Conservation (phyloP, 2,329 filamentous ascomycete genomes). For the Fusarium phyllophilum region DNA sequence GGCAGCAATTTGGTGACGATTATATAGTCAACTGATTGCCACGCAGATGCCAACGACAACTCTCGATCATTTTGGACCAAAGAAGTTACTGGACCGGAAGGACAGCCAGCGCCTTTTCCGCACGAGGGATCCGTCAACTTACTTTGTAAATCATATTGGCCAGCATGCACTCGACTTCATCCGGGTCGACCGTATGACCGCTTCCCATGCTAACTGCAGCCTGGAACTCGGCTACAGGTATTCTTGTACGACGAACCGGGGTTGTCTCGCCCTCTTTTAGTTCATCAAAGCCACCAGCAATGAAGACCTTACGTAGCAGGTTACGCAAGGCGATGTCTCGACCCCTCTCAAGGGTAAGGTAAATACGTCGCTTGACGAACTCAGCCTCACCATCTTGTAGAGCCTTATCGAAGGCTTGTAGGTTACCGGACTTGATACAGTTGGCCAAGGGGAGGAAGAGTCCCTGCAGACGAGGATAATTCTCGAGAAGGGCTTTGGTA, state of each 20-base stretch:
- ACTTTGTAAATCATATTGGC: slow-evolving; percentile 99
- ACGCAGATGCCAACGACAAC: slow-evolving; percentile 12
- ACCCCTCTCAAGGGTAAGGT: slow-evolving; percentile 90
- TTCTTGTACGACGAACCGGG: slow-evolving; percentile 75
- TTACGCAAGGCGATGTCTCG: slow-evolving; percentile 94
- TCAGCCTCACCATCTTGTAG: slow-evolving; percentile 86
- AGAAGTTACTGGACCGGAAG: background rate
- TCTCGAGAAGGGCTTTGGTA: slow-evolving; percentile 73
- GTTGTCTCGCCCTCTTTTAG: slow-evolving; percentile 73
- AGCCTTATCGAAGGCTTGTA: slow-evolving; percentile 84
- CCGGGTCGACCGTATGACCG: slow-evolving; percentile 76
- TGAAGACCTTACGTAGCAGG: slow-evolving; percentile 88
- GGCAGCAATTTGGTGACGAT: slow-evolving; percentile 39
- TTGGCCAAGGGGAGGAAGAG: slow-evolving; percentile 81
- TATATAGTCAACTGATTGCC: slow-evolving; percentile 43
- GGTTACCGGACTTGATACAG: slow-evolving; percentile 84
- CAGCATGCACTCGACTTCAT: slow-evolving; percentile 94
- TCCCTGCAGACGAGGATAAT: slow-evolving; percentile 78
- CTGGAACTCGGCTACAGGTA: slow-evolving; percentile 85
- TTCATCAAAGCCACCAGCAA: slow-evolving; percentile 84
- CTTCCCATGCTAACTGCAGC: slow-evolving; percentile 83
- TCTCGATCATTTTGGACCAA: background rate
- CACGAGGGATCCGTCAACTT: slow-evolving; percentile 39
- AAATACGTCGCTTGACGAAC: slow-evolving; percentile 92
- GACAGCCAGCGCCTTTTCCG: slow-evolving; percentile 15